Percentiles rank a stretch among this genome's conserved stretches.
Conservation (phyloP, 2,329 filamentous ascomycete genomes). For the Neodidymelliopsis sp. region DNA sequence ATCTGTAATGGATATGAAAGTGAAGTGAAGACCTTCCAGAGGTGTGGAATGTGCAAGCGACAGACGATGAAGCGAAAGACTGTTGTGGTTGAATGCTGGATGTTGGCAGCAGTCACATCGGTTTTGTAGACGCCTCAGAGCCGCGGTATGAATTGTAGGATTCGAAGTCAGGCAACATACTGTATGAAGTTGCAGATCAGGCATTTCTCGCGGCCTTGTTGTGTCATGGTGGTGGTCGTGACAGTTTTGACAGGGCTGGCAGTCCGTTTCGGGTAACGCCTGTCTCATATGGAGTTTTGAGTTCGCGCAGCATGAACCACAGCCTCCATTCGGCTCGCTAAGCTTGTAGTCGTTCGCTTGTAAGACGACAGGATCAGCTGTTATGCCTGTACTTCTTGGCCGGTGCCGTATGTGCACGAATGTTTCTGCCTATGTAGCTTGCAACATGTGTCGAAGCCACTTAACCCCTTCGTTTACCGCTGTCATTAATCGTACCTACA, state of each 20-base stretch:
- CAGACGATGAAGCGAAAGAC: not conserved
- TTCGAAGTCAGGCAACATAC: constrained; percentile 11
- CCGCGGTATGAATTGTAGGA: constrained; percentile 7
- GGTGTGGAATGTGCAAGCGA: constrained; percentile 1
- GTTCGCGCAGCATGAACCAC: constrained; percentile 8
- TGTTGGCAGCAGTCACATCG: not conserved
- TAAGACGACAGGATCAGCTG: not conserved
- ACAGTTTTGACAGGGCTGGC: constrained; percentile 23
- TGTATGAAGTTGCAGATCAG: constrained; percentile 21
- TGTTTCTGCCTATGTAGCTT: too few relatives aligned
- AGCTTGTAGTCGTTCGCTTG: not conserved
- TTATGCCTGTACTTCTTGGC: too few relatives aligned
- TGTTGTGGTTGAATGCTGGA: not conserved
- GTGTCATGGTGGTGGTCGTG: constrained; percentile 18
- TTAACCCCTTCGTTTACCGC: too few relatives aligned
- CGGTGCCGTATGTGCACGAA: too few relatives aligned
- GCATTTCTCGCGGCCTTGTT: constrained; percentile 18
- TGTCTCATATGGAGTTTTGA: constrained; percentile 19
- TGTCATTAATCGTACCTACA: too few relatives aligned
- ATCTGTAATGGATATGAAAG: constrained; percentile 2
- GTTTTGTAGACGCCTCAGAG: constrained; percentile 16
- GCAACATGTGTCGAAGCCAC: too few relatives aligned
- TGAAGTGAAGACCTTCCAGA: constrained; percentile 10
- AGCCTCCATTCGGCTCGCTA: not conserved
- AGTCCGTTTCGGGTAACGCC: constrained; percentile 9